phyloP scores from a whole-genome alignment of 2,329 filamentous ascomycete species.

The Botrytis pseudocinerea region DNA sequence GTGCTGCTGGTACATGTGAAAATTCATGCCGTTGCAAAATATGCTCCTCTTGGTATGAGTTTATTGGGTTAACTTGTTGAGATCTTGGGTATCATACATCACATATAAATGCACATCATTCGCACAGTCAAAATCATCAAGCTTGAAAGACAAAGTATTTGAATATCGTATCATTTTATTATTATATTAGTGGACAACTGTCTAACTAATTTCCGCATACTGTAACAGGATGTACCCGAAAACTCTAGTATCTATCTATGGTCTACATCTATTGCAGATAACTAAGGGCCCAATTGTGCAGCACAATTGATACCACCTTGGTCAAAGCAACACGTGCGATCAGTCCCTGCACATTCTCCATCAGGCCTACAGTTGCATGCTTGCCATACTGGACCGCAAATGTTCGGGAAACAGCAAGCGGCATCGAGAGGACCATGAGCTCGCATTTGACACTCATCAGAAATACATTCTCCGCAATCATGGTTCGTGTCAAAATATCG shows the following conservation, averaged over 20 bases:
- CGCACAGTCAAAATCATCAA: background rate
- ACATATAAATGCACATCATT: too few relatives aligned
- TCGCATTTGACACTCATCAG: background rate
- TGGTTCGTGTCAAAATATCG: background rate
- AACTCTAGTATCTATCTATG: background rate
- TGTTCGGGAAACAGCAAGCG: background rate
- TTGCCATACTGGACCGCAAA: background rate
- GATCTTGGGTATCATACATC: background rate
- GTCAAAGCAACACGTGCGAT: background rate
- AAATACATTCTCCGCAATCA: background rate
- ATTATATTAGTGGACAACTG: background rate
- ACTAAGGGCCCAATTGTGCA: background rate
- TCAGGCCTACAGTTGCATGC: background rate
- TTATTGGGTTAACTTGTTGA: background rate
- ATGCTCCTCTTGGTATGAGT: background rate
- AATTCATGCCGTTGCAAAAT: background rate
- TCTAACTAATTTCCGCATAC: background rate
- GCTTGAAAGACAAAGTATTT: background rate
- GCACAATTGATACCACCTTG: background rate
- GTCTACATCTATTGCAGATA: background rate
- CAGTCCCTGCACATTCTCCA: background rate
- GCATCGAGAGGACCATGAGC: rapidly evolving
- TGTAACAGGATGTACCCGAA: constrained; percentile 5
- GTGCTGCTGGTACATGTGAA: background rate
- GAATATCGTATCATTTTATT: background rate